phyloP scores from a whole-genome alignment of 805 yeast species.

The Hanseniaspora guilliermondii region DNA sequence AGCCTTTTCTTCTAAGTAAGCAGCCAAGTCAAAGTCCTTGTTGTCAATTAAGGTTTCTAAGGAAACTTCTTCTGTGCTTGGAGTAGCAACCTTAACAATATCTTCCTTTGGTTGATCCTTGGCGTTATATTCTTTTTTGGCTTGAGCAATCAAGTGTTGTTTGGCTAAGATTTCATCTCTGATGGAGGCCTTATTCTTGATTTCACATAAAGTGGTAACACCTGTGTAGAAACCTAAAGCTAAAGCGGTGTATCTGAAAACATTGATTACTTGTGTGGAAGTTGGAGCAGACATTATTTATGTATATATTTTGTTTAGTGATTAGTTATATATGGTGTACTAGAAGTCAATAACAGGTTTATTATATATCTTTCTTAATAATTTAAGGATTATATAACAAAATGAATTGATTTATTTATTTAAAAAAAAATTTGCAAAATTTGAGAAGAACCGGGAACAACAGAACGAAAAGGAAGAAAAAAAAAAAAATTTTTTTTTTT shows the following conservation, averaged over 20 bases:
- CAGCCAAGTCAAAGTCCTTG: constrained; percentile 13
- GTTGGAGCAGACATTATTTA: constrained; percentile 11
- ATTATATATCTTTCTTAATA: not conserved
- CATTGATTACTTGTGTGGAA: constrained; percentile 29
- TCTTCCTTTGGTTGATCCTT: constrained; percentile 38
- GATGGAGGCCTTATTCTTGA: constrained; percentile 44
- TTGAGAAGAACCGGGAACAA: too few relatives aligned
- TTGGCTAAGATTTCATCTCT: constrained; percentile 45
- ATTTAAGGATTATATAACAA: too few relatives aligned
- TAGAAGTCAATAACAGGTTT: not conserved
- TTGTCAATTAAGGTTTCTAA: constrained; percentile 12
- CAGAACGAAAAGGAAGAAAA: too few relatives aligned
- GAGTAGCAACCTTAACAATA: constrained; percentile 31
- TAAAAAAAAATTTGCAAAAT: too few relatives aligned
- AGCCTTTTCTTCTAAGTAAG: constrained; percentile 12
- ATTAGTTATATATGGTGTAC: not conserved
- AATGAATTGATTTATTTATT: too few relatives aligned
- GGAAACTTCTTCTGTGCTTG: constrained; percentile 32
- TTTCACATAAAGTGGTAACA: constrained; percentile 65
- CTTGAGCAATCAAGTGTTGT: constrained; percentile 69
- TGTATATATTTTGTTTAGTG: not conserved
- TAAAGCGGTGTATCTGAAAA: constrained; percentile 84
- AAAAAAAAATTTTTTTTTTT: too few relatives aligned
- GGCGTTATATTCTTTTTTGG: constrained; percentile 78
- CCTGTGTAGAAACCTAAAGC: constrained; percentile 85